phyloP scores from a whole-genome alignment of 495 filamentous ascomycete species.

The Astrothelium subdiscretum region DNA sequence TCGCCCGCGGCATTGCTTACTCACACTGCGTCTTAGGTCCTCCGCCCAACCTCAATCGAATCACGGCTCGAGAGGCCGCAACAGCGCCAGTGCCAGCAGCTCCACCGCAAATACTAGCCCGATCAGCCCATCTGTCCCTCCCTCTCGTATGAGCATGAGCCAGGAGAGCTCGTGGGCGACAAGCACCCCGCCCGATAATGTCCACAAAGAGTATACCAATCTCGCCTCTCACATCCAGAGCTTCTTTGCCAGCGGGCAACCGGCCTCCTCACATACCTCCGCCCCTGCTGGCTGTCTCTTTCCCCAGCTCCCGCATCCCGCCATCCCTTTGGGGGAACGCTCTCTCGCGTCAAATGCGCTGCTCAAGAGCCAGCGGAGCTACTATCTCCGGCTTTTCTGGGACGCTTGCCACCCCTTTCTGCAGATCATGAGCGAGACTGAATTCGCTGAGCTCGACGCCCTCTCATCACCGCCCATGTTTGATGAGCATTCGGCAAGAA shows the following conservation, averaged over 20 bases:
- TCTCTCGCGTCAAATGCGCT: not conserved
- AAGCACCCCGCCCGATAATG: not conserved
- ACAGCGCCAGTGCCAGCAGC: not conserved
- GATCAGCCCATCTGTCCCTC: not conserved
- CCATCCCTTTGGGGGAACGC: not conserved
- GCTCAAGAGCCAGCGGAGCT: not conserved
- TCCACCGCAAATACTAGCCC: not conserved
- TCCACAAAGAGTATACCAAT: not conserved
- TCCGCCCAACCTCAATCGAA: not conserved
- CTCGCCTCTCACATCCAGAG: constrained; percentile 1
- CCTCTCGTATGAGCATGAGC: constrained; percentile 1
- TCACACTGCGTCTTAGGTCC: not conserved
- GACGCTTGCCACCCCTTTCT: not conserved
- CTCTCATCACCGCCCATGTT: not conserved
- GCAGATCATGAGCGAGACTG: not conserved
- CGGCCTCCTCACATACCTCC: not conserved
- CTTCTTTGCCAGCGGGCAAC: not conserved
- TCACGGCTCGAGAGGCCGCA: not conserved
- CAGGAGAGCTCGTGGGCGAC: not conserved
- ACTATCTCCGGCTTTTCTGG: not conserved
- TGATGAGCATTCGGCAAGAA: not conserved
- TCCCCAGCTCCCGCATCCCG: not conserved
- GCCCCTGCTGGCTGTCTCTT: not conserved
- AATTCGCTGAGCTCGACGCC: constrained; percentile 1
- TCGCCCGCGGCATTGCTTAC: not conserved